Evolutionary conservation across 2,329 filamentous ascomycete species (phyloP).

Genomic region (Lizonia empirigonia): DNA sequence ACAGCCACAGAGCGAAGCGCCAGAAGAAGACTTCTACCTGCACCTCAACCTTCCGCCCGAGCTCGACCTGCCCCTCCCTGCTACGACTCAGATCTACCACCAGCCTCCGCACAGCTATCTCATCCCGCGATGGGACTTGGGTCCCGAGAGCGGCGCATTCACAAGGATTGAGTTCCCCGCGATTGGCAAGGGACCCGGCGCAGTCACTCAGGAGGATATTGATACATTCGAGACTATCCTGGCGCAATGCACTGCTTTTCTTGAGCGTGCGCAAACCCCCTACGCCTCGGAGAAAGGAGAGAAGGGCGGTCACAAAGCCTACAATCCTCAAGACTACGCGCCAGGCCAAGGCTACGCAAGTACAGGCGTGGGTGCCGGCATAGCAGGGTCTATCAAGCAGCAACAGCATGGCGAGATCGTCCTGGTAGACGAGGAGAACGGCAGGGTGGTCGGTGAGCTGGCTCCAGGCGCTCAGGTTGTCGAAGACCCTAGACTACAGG

Average conservation of each 20-base stretch:
- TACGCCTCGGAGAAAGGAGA: slow-evolving; percentile 49
- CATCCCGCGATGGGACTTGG: slow-evolving; percentile 93
- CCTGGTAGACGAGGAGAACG: slow-evolving; percentile 92
- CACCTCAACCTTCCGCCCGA: slow-evolving; percentile 94
- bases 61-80: slow-evolving; percentile 89
- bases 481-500: slow-evolving; percentile 75
- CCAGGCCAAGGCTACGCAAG: slow-evolving; percentile 78
- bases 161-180: slow-evolving; percentile 89
- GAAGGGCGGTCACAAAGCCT: slow-evolving; percentile 52
- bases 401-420: slow-evolving; percentile 74
- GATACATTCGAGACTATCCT: slow-evolving; percentile 98
- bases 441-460: slow-evolving; percentile 91
- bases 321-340: slow-evolving; percentile 81
- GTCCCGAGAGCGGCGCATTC: slow-evolving; percentile 85
- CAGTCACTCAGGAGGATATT: slow-evolving; percentile 84
- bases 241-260: slow-evolving; percentile 95
- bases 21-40: slow-evolving; percentile 87
- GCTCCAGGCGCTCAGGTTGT: slow-evolving; percentile 80
- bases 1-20: slow-evolving; percentile 59
- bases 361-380: slow-evolving; percentile 49
- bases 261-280: slow-evolving; percentile 76
- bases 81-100: slow-evolving; percentile 96
- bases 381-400: slow-evolving; percentile 38
- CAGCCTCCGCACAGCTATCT: slow-evolving; percentile 91
- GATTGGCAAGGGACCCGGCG: slow-evolving; percentile 66